Evolutionary conservation across 805 yeast genomes (phyloP).

Genomic region (Candida morakotiae): DNA sequence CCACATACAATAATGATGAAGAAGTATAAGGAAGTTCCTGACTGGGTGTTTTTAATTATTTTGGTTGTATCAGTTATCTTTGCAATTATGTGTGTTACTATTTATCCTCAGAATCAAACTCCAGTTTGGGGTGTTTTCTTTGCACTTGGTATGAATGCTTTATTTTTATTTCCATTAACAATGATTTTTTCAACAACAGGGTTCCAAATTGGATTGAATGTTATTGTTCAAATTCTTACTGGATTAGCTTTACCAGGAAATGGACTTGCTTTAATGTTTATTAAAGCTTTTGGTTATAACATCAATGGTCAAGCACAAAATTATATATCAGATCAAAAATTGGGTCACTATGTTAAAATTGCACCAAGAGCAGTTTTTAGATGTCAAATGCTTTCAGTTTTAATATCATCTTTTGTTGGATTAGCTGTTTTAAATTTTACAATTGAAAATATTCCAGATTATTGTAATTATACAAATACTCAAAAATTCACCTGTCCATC

Average conservation of each 20-base stretch:
- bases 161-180: slow-evolving; percentile 49
- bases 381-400: slow-evolving; percentile 20
- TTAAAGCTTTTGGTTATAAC: slow-evolving; percentile 21
- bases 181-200: slow-evolving; percentile 47
- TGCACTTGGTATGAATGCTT: slow-evolving; percentile 44
- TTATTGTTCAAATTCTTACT: slow-evolving; percentile 48
- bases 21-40: slow-evolving; percentile 31
- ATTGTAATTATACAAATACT: slow-evolving; percentile 15
- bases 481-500: slow-evolving; percentile 23
- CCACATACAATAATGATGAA: slow-evolving; percentile 27
- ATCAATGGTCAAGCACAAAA: slow-evolving; percentile 28
- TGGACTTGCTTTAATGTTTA: slow-evolving; percentile 17
- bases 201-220: slow-evolving; percentile 42
- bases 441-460: slow-evolving; percentile 13
- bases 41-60: slow-evolving; percentile 24
- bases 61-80: slow-evolving; percentile 23
- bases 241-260: slow-evolving; percentile 24
- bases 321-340: slow-evolving; percentile 26
- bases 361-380: slow-evolving; percentile 40
- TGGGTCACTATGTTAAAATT: slow-evolving; percentile 35
- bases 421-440: slow-evolving; percentile 16
- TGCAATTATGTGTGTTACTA: slow-evolving; percentile 21
- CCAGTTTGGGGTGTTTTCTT: slow-evolving; percentile 61
- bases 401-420: slow-evolving; percentile 20
- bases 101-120: slow-evolving; percentile 38